Evolutionary conservation across 495 filamentous ascomycete species (phyloP), one percentile per base, ranked within the genome.

Genomic region (Penicillium steckii): DNA sequence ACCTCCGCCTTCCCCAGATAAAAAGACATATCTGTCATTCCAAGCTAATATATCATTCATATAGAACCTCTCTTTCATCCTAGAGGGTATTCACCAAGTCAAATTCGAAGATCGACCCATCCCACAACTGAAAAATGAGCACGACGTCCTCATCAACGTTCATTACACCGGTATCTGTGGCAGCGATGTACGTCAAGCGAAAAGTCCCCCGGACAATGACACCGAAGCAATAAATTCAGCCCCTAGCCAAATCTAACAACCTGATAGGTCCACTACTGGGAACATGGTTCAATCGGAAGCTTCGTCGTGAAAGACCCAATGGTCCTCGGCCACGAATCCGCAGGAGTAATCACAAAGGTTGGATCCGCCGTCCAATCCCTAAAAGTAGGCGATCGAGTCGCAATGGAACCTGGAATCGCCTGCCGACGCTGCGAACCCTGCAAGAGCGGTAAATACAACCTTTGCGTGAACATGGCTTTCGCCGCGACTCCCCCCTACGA

Each of bases 251-350:
- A 15, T n/a, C 33, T 37, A 15, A 45, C 7, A 22, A 33, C 29
- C 9, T 8, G 17, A 46, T 27, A 82, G 80, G 77, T 87, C n/a
- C 91, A 96, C 81, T 96, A 94, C 80, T 94, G 88, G 88, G 73
- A 81, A 48, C 84, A 95, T 55, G 91, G 91, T 46, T 75, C 83
- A 30, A 95, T 96, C 64, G 91, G 89, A 54, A 68, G 80, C 71
- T 95, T 89, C 69, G 77, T 92, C 49, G 80, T 95, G 56, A 86
- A 87, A 60, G 81, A 84, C 15, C 91, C 91, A 33, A 94, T 95
- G 90, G 87, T 95, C 3, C 82, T 95, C n/a, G 91, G 91, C 59
- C 91, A 96, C 77, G 91, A 96, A 70, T 94, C 89, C 10, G 80
- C 88, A 52, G 91, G 89, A 51, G 84, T 89, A 19, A 75, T 96